Conservation (phyloP, 2,329 filamentous ascomycete species). For the Phoma sp. region DNA sequence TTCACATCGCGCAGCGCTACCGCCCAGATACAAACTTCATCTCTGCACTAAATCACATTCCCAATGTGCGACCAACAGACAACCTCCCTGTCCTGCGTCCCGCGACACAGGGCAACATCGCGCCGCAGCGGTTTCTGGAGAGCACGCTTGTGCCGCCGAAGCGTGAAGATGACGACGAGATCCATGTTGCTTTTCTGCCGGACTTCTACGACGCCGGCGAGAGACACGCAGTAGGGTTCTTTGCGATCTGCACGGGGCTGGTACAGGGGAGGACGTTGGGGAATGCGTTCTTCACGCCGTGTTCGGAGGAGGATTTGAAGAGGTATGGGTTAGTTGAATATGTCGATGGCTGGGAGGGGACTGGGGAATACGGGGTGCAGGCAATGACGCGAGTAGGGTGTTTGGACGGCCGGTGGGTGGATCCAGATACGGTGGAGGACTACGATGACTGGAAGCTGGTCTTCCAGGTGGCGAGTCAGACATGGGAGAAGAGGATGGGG, state of each 20-base stretch:
- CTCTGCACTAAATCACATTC: constrained; percentile 27
- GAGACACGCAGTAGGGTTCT: constrained; percentile 24
- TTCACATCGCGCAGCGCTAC: constrained; percentile 28
- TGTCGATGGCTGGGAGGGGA: neutral
- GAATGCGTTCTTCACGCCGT: constrained; percentile 20
- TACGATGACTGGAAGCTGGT: constrained; percentile 4
- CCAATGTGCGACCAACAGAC: constrained; percentile 17
- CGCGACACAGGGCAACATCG: neutral
- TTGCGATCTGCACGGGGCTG: neutral
- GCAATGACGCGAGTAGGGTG: constrained; percentile 9
- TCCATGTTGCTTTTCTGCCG: constrained; percentile 25
- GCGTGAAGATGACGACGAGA: neutral
- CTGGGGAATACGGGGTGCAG: neutral
- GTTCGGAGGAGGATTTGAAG: constrained; percentile 6
- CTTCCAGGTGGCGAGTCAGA: neutral
- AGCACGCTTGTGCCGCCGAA: neutral
- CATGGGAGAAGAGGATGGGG: constrained; percentile 9
- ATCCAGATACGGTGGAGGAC: constrained; percentile 6
- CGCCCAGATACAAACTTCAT: constrained; percentile 24
- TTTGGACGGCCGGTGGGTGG: constrained; percentile 14
- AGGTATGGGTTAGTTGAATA: constrained; percentile 13
- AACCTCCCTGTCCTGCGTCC: constrained; percentile 9
- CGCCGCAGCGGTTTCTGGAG: neutral
- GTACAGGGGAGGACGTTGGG: neutral
- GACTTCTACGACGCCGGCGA: constrained; percentile 17